Percentiles rank a stretch among this genome's conserved stretches.
Evolutionary conservation across 495 filamentous ascomycete species (phyloP).

Genomic region (Bombardia bombarda): DNA sequence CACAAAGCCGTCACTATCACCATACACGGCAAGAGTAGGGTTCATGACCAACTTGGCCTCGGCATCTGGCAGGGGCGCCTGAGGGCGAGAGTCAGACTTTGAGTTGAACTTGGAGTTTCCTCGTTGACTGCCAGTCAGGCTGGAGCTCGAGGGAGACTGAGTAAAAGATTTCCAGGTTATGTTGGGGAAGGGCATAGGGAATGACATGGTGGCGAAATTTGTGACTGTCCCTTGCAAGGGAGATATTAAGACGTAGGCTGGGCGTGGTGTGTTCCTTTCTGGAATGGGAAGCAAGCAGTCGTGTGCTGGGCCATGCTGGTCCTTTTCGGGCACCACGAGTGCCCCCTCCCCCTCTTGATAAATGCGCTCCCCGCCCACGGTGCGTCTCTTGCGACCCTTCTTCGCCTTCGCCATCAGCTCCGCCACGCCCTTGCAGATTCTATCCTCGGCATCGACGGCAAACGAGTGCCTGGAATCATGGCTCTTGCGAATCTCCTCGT

Average conservation of each 20-base stretch:
- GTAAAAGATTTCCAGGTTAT: slow-evolving; percentile 8
- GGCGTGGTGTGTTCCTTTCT: slow-evolving; percentile 19
- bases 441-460: slow-evolving; percentile 26
- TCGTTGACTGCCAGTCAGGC: not conserved
- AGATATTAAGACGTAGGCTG: slow-evolving; percentile 72
- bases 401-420: slow-evolving; percentile 29
- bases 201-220: slow-evolving; percentile 48
- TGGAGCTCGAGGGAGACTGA: slow-evolving; percentile 6
- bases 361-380: not conserved
- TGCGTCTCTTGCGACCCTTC: slow-evolving; percentile 16
- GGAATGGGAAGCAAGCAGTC: slow-evolving; percentile 18
- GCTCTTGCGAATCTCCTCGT: slow-evolving; percentile 26
- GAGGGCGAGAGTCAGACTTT: not conserved
- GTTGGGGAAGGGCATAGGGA: slow-evolving; percentile 17
- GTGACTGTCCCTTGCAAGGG: slow-evolving; percentile 62
- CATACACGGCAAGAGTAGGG: slow-evolving; percentile 66
- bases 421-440: slow-evolving; percentile 30
- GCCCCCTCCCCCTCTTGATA: slow-evolving; percentile 1
- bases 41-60: slow-evolving; percentile 49
- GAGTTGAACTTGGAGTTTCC: not conserved
- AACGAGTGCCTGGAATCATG: slow-evolving; percentile 19
- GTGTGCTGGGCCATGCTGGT: slow-evolving; percentile 8
- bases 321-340: not conserved
- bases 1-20: slow-evolving; percentile 71
- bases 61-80: slow-evolving; percentile 8